Percentiles rank a stretch among this genome's conserved stretches.
These are phyloP conservation scores for Ammopiptanthus mongolicus DNA, from an alignment of 306 rosid species.

Conservation along the genomic window DNA sequence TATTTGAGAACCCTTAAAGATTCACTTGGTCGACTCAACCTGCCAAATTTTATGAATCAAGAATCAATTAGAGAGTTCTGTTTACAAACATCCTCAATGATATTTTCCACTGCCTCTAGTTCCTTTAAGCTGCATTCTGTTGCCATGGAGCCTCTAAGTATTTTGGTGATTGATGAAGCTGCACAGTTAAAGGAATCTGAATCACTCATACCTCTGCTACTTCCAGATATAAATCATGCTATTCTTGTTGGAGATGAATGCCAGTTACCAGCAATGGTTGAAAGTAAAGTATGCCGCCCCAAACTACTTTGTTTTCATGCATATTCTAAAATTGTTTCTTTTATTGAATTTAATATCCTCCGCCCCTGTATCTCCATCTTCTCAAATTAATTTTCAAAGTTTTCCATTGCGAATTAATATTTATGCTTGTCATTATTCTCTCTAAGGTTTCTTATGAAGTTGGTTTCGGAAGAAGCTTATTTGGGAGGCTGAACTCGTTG, in stretches of 20 bases:
- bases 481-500: slow-evolving; percentile 50
- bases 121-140: slow-evolving; percentile 49
- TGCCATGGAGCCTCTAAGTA: slow-evolving; percentile 33
- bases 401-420: background rate
- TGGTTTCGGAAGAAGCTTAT: slow-evolving; percentile 75
- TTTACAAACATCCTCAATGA: slow-evolving; percentile 48
- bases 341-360: background rate
- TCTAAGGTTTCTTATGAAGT: slow-evolving; percentile 46
- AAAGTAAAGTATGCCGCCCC: slow-evolving; percentile 55
- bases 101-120: slow-evolving; percentile 68
- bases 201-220: slow-evolving; percentile 60
- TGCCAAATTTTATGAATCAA: slow-evolving; percentile 30
- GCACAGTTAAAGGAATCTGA: slow-evolving; percentile 79
- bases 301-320: background rate
- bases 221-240: slow-evolving; percentile 47
- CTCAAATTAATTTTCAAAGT: background rate
- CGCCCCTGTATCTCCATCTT: background rate
- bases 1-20: slow-evolving; percentile 31
- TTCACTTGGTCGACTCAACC: slow-evolving; percentile 39
- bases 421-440: background rate
- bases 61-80: slow-evolving; percentile 40
- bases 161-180: slow-evolving; percentile 79
- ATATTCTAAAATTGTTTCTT: background rate
- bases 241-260: slow-evolving; percentile 77
- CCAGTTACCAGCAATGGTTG: slow-evolving; percentile 69